Evolutionary conservation across 257 asterid genomes (phyloP), one percentile per base, ranked within the genome.

Genomic region (Paulownia fortunei): DNA sequence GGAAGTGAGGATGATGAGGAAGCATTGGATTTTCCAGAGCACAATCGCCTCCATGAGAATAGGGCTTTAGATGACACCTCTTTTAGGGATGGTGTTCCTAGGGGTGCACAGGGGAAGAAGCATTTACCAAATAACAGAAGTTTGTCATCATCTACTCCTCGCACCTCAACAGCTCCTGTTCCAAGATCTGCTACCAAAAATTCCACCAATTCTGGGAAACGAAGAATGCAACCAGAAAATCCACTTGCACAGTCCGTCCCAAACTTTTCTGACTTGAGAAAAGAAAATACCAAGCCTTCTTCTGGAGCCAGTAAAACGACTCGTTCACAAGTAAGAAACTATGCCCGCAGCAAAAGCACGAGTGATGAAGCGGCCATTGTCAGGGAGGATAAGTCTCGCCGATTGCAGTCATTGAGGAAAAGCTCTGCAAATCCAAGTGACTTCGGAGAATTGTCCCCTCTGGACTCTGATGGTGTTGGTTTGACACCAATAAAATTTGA

Each of bases 231-330:
- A 55, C 67, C 92, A 26, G 99, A 96, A 79, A 96, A 89, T 82
- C 97, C 92, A 73, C 90, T 93, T 72, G 93, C 88, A 21, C 97
- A 89, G 72, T 96, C 99, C n/a, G 97, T 92, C 85, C 97, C 94
- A 37, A 91, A 88, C 81, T 90, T 96, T 80, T 85, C 97, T 61
- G 97, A 89, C 64, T 72, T 91, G 84, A 84, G 92, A 89, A 96
- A 89, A 81, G 99, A 96, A 84, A 92, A 87, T 61, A 76, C 95
- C 58, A 92, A 85, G 82, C 90, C 96, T 72, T 90, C 91, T 79
- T 78, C 85, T 69, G 86, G 90, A 79, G 79, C 85, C 75, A 77
- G 64, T 73, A 92, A 91, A 84, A 61, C 83, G 39, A 79, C 83
- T 78, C 92, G 98, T 56, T 82, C 89, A 7, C 96, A 89, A 76